Evolutionary conservation across 441 rosid genomes (phyloP), one percentile per base, ranked within the genome.

Genomic region (Theobroma grandiflorum): DNA sequence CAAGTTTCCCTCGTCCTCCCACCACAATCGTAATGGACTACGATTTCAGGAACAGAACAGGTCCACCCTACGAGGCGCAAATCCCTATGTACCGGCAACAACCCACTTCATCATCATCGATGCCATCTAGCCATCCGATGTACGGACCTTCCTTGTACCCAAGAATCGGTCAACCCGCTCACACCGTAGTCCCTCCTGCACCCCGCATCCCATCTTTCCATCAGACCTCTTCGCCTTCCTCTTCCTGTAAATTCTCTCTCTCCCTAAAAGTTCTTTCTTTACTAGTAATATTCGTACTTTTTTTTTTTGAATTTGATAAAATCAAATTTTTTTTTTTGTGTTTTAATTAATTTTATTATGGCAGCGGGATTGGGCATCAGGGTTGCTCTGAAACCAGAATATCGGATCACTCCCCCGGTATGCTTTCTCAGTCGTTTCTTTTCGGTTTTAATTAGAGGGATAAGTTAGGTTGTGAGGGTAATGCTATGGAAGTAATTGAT

Each of bases 341-440:
- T 7, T 6, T 43, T 43, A n/a, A n/a, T 70, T 40, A n/a, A 49
- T 2, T 66, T 55, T 55, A 40, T 61, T 45, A 45, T 79, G 79
- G 83, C 89, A 91, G 97, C 97, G 33, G 97, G 96, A 86, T 82
- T 94, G 80, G 99, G 99, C 16, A 89, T 97, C 77, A 91, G 87
- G 79, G 91, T 97, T 85, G 81, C 87, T 55, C 31, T 92, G 71
- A 97, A 95, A 78, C 95, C 98, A 10, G 94, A 94, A 79, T 97
- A 89, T 83, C 90, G 97, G 47, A 92, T 95, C 59, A 86, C 98
- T 78, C 97, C 94, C 12, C 99, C 95, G 77, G 99, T 97, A 88
- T 67, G 75, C 57, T 8, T 18, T 35, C 38, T 26, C 43, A 8
- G 43, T 33, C 61, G 61, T 43, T 35, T 71, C 59, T 55, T 31